Evolutionary conservation across 768 basidiomycete genomes (phyloP), one percentile per base, ranked within the genome.

Genomic region (Artomyces pyxidatus): DNA sequence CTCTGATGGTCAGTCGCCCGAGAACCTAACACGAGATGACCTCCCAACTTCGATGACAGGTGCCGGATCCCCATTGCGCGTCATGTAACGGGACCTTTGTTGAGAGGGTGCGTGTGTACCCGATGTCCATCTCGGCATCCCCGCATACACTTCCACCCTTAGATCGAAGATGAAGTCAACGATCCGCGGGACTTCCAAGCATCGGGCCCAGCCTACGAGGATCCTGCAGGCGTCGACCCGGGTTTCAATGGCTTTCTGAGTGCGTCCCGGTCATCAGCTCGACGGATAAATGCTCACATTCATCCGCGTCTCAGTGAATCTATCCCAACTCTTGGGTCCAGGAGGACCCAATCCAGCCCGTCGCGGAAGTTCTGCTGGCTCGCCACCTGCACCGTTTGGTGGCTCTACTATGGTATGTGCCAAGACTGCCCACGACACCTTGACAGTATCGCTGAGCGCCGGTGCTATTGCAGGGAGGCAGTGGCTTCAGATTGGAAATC

Each of bases 11-110:
- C 55, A 37, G 52, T 51, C 49, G 14, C 25, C 23, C 51, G 23
- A 48, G 56, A 53, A 53, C 42, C 42, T 54, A 23, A 25, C 30
- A 46, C 40, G 29, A 23, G 30, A 19, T 23, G 27, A n/a, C 14
- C 19, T 9, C 3, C 9, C 28, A 16, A 30, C 26, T 19, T 21
- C 44, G 22, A 21, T 26, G 44, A 21, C 60, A 91, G 88, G 75
- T 80, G 3, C 88, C 88, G 35, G 78, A 90, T 68, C 86, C 88
- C 11, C 77, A 82, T 38, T 95, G 91, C 63, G 80, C 89, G 42
- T 85, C 82, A 21, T 95, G 91, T 66, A 73, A 77, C 55, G 75
- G 89, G 6, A 74, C 80, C 17, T 95, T 95, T 58, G 85, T 94
- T 3, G 90, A 93, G 65, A 84, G 76, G 73, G 90, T 82, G 40